These are phyloP conservation scores for Adansonia digitata DNA, from an alignment of 345 rosid species.

Conservation along the genomic window DNA sequence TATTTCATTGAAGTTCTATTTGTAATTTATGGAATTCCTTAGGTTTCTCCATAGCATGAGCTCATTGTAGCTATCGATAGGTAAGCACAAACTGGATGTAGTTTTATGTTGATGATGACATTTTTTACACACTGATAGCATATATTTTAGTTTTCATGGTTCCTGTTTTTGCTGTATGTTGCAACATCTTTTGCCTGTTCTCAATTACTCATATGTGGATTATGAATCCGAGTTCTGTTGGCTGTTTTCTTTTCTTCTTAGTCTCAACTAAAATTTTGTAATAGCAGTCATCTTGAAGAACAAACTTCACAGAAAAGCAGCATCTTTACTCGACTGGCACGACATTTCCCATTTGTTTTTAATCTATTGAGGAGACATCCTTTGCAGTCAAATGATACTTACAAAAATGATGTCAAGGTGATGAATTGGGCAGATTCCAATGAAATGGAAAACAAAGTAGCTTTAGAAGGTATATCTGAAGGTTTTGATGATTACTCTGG, in stretches of 20 bases:
- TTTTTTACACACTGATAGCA: neutral
- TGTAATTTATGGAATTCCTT: neutral
- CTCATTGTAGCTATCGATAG: neutral
- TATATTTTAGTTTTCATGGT: neutral
- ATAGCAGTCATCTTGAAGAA: conserved; percentile 38
- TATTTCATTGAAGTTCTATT: neutral
- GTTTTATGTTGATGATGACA: neutral
- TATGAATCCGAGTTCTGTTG: conserved; percentile 2
- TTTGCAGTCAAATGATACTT: conserved; percentile 25
- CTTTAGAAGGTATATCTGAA: conserved; percentile 28
- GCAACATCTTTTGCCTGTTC: neutral
- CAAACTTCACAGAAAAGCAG: conserved; percentile 33
- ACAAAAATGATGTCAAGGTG: conserved; percentile 25
- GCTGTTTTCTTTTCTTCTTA: neutral
- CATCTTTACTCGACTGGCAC: conserved; percentile 62
- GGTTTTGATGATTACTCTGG: conserved; percentile 23
- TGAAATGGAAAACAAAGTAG: conserved; percentile 17
- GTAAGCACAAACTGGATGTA: neutral
- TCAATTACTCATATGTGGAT: neutral
- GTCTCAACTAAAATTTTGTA: conserved; percentile 26
- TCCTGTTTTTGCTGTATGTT: neutral
- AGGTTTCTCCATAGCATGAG: neutral
- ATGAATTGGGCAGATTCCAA: conserved; percentile 11
- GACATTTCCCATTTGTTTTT: conserved; percentile 56
- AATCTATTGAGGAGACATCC: conserved; percentile 41